phyloP scores from a whole-genome alignment of 2,329 filamentous ascomycete species.

The Sporothrix variecibatus region DNA sequence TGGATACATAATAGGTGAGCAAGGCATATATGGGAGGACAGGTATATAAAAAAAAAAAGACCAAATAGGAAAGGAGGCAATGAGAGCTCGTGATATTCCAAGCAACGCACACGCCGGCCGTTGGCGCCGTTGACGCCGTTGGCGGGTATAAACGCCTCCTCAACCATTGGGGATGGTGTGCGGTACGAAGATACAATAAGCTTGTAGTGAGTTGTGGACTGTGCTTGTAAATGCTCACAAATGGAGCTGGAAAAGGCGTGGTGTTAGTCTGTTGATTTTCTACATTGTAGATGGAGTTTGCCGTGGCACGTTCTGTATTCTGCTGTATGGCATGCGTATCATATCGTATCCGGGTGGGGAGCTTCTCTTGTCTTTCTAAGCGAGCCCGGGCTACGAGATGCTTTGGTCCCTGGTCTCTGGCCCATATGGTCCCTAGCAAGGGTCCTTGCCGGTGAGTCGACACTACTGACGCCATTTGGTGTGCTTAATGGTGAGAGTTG shows the following conservation, averaged over 20 bases:
- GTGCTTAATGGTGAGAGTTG: not conserved
- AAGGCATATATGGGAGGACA: not conserved
- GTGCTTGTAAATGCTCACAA: not conserved
- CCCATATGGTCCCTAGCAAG: not conserved
- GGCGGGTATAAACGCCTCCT: conserved; percentile 4
- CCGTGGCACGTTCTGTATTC: not conserved
- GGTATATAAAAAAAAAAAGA: not conserved
- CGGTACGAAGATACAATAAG: not conserved
- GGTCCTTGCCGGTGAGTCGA: not conserved
- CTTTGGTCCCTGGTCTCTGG: not conserved
- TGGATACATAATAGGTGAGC: not conserved
- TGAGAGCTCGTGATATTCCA: not conserved
- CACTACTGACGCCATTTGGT: not conserved
- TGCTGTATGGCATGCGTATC: not conserved
- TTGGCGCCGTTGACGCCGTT: conserved; percentile 3
- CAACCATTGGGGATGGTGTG: not conserved
- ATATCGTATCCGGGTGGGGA: not conserved
- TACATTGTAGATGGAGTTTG: not conserved
- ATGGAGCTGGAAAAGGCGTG: not conserved
- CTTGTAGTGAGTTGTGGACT: not conserved
- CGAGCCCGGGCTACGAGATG: not conserved
- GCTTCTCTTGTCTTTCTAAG: not conserved
- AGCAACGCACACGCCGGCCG: not conserved
- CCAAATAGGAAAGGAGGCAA: not conserved
- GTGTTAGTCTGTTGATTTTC: not conserved